These are phyloP conservation scores for Musa itinerans DNA, from an alignment of 176 grass and related monocot species.

Conservation along the genomic window DNA sequence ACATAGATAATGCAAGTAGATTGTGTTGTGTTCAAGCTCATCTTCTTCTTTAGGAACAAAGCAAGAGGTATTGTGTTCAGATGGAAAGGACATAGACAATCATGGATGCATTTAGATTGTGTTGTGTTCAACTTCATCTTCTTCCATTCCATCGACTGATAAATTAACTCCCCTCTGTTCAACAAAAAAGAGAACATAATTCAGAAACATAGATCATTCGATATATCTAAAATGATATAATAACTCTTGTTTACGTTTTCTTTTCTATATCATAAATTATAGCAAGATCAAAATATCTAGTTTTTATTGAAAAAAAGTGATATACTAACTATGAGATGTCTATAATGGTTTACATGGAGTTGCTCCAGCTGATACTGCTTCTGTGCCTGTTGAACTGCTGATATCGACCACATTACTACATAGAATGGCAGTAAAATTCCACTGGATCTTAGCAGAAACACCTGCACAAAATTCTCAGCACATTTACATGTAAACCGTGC, in stretches of 20 bases:
- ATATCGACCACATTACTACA: slow-evolving; percentile 43
- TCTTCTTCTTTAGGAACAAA: background rate
- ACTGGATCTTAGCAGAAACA: slow-evolving; percentile 49
- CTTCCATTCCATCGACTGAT: slow-evolving; percentile 3
- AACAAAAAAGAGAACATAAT: background rate
- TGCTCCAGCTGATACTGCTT: slow-evolving; percentile 40
- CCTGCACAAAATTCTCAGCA: slow-evolving; percentile 18
- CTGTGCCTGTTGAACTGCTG: slow-evolving; percentile 42
- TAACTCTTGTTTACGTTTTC: too few relatives aligned
- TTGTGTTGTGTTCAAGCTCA: background rate
- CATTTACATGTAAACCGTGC: background rate
- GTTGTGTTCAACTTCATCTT: background rate
- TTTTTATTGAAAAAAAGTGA: background rate
- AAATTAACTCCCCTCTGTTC: slow-evolving; percentile 34
- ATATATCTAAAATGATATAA: too few relatives aligned
- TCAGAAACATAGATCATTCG: too few relatives aligned
- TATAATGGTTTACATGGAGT: slow-evolving; percentile 21
- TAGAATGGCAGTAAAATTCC: slow-evolving; percentile 66
- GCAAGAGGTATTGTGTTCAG: too few relatives aligned
- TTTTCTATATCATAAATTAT: too few relatives aligned
- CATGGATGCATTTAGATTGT: too few relatives aligned
- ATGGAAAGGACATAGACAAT: too few relatives aligned
- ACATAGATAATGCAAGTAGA: too few relatives aligned
- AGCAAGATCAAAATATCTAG: too few relatives aligned
- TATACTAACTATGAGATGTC: too few relatives aligned